Evolutionary conservation across 129 eudicot genomes (phyloP), one percentile per base, ranked within the genome.

Genomic region (Kitagawia praeruptora): DNA sequence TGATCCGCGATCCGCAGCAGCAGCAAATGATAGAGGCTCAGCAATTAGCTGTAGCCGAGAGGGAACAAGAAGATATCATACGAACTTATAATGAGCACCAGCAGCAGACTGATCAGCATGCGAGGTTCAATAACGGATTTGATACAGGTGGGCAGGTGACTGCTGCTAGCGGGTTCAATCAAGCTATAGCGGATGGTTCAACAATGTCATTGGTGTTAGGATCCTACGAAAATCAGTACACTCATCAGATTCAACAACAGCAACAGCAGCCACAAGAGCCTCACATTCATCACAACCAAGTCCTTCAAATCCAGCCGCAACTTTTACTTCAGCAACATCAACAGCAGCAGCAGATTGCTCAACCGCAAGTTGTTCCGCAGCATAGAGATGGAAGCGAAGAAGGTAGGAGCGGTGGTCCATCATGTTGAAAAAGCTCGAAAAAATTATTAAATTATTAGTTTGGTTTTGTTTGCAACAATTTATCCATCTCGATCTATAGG

Each of bases 11-110:
- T 14, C 86, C 84, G 15, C 92, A 84, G 51, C 93, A 89, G 37
- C 90, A 89, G 27, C 91, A 84, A 38, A 54, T 83, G 74, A 38
- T 84, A 1, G 89, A 86, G 76, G 86, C 89, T 25, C 92, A 88
- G 69, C 89, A 86, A 14, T 64, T 85, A 25, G 86, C 84, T 1
- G 75, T 74, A 16, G 84, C 86, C 12, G 86, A 82, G 0, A 86
- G 85, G 58, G 92, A 88, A 78, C 86, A 86, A 34, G 87, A 84
- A 72, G 88, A 86, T 79, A 66, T 86, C 77, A 19, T 86, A 44
- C 78, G 90, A 75, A 77, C 38, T 77, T 88, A 84, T 19, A 87
- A 88, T 71, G 87, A 85, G 31, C 91, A 83, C 37, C 89, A 84
- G 37, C 87, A 81, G 42, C 54, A 31, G 34, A 31, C 48, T 4